Evolutionary conservation across 1,284 basidiomycete genomes (phyloP).

Genomic region (Meripilus lineatus): DNA sequence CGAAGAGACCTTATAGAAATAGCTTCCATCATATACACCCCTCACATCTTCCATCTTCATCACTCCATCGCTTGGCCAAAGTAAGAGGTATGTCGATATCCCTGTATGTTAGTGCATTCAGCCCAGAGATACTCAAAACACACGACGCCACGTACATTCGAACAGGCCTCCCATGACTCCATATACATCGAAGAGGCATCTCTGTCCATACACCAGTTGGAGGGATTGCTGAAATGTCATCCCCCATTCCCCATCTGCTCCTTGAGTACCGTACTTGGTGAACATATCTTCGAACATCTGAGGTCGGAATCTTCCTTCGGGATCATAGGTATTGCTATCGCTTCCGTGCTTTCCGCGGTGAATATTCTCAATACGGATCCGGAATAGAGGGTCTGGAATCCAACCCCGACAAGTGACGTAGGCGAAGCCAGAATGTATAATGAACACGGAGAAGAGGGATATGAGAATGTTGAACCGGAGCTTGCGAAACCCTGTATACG

Average conservation of each 20-base stretch:
- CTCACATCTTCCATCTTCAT: slow-evolving; percentile 46
- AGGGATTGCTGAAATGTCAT: slow-evolving; percentile 19
- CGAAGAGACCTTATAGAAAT: slow-evolving; percentile 22
- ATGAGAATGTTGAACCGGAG: slow-evolving; percentile 40
- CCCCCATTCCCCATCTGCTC: slow-evolving; percentile 13
- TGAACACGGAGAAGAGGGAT: slow-evolving; percentile 29
- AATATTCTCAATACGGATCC: slow-evolving; percentile 37
- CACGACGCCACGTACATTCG: slow-evolving; percentile 26
- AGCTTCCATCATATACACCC: slow-evolving; percentile 38
- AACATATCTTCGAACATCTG: slow-evolving; percentile 38
- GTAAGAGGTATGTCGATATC: slow-evolving; percentile 41
- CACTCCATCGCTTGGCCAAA: slow-evolving; percentile 43
- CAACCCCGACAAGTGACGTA: slow-evolving; percentile 24
- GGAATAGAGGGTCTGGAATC: slow-evolving; percentile 38
- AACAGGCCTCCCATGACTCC: slow-evolving; percentile 29
- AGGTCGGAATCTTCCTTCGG: slow-evolving; percentile 36
- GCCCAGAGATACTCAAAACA: too few species aligned
- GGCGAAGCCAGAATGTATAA: slow-evolving; percentile 36
- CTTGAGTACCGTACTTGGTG: slow-evolving; percentile 27
- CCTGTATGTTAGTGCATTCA: too few species aligned
- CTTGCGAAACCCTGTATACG: slow-evolving; percentile 36
- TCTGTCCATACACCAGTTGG: slow-evolving; percentile 26
- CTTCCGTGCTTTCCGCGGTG: slow-evolving; percentile 43
- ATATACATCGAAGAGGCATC: slow-evolving; percentile 31
- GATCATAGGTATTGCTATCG: slow-evolving; percentile 40